These are phyloP conservation scores for Macrophomina phaseolina DNA, from an alignment of 2,329 filamentous ascomycete species.

Conservation along the genomic window DNA sequence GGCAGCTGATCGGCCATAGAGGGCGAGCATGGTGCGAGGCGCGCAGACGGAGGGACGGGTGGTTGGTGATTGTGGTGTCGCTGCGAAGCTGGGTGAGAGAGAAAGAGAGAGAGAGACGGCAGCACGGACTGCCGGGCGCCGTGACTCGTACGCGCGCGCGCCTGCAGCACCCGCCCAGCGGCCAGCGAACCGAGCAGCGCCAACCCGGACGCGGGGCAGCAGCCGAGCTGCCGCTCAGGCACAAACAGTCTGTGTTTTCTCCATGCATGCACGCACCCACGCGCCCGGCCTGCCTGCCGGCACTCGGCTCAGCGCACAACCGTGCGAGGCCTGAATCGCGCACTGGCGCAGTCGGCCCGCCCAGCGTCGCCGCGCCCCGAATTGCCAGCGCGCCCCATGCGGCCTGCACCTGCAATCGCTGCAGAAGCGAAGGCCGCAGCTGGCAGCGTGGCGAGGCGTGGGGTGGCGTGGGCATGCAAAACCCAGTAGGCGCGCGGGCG, in stretches of 20 bases:
- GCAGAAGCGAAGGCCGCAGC: not conserved
- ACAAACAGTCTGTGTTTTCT: slow-evolving; percentile 7
- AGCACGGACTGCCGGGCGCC: not conserved
- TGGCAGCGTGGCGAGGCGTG: not conserved
- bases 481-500: no score
- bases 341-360: not conserved
- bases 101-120: not conserved
- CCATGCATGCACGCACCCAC: slow-evolving; percentile 1
- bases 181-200: not conserved
- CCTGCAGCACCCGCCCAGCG: not conserved
- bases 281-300: slow-evolving; percentile 35
- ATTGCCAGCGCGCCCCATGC: not conserved
- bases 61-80: not conserved
- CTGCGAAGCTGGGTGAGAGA: not conserved
- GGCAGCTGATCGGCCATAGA: slow-evolving; percentile 16
- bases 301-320: not conserved
- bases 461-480: not conserved
- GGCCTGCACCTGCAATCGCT: not conserved
- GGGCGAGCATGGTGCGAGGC: slow-evolving; percentile 4
- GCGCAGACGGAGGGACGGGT: not conserved
- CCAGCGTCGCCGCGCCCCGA: not conserved
- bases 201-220: not conserved
- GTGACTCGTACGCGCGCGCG: not conserved
- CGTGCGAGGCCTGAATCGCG: not conserved
- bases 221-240: not conserved